Percentiles rank a stretch among this genome's conserved stretches.
phyloP scores from a whole-genome alignment of 768 basidiomycete genomes.

The Ramaria sp. region DNA sequence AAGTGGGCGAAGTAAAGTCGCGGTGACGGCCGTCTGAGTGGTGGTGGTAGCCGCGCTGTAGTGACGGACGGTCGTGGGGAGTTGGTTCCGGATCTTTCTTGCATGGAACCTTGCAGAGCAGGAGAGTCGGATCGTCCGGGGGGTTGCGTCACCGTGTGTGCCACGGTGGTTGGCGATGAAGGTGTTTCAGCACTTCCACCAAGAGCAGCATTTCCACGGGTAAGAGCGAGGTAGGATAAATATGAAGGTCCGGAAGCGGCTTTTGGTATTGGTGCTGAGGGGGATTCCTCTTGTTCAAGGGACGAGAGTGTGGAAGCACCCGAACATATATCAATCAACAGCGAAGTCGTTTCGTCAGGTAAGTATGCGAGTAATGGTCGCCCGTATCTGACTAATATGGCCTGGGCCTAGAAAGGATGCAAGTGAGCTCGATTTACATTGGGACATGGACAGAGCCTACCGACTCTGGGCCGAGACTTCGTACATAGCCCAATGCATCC shows the following conservation, averaged over 20 bases:
- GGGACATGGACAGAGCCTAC: conserved; percentile 33
- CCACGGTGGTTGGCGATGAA: not conserved
- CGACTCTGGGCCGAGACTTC: conserved; percentile 65
- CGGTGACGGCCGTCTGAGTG: conserved; percentile 57
- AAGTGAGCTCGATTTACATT: not conserved
- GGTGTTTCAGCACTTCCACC: conserved; percentile 7
- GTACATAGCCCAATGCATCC: conserved; percentile 75
- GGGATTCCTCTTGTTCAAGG: conserved; percentile 28
- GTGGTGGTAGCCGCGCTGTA: conserved; percentile 2
- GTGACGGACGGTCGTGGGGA: conserved; percentile 19
- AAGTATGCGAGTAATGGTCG: conserved; percentile 72
- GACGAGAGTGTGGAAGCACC: conserved; percentile 32
- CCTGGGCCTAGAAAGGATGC: conserved; percentile 56
- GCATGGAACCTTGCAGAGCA: conserved; percentile 28
- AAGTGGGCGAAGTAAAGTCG: conserved; percentile 89
- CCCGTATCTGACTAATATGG: conserved; percentile 79
- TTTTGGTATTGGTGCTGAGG: conserved; percentile 20
- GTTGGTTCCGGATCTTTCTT: conserved; percentile 23
- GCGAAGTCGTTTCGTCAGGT: conserved; percentile 80
- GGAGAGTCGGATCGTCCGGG: conserved; percentile 11
- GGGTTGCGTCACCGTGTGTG: not conserved
- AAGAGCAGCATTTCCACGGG: conserved; percentile 35
- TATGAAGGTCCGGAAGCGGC: conserved; percentile 44
- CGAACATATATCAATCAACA: conserved; percentile 89
- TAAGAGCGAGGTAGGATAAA: conserved; percentile 70